These are phyloP conservation scores for Fusarium ambrosium DNA, from an alignment of 2,329 filamentous ascomycete species.

Conservation along the genomic window DNA sequence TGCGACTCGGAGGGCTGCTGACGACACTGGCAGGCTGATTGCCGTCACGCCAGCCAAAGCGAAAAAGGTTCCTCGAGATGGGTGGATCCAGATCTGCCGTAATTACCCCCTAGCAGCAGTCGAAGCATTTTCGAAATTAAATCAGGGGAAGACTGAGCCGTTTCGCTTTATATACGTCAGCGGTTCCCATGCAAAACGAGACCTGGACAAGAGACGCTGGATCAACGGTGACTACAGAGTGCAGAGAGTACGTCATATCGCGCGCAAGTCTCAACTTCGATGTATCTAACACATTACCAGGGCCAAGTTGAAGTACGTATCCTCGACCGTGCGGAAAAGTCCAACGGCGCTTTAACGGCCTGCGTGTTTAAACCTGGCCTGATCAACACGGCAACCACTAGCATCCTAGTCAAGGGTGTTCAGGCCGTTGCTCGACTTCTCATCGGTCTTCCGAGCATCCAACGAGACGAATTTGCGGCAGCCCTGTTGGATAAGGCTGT, in stretches of 20 bases:
- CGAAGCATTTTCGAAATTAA: conserved; percentile 52
- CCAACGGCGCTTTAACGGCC: conserved; percentile 54
- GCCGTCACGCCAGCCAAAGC: conserved; percentile 57
- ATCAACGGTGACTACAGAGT: conserved; percentile 57
- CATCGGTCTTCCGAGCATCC: conserved; percentile 52
- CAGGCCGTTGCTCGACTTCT: conserved; percentile 24
- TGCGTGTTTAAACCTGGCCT: conserved; percentile 59
- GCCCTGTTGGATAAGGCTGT: conserved; percentile 60
- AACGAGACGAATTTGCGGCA: conserved; percentile 55
- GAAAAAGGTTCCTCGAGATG: conserved; percentile 49
- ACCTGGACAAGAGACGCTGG: conserved; percentile 58
- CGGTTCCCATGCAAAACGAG: conserved; percentile 58
- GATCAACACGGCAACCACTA: conserved; percentile 47
- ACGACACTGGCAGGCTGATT: conserved; percentile 45
- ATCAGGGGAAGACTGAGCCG: conserved; percentile 45
- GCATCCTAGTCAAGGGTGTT: conserved; percentile 8
- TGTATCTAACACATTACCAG: conserved; percentile 46
- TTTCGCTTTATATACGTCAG: conserved; percentile 66
- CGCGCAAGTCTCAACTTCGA: fast-evolving
- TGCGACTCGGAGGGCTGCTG: neutral
- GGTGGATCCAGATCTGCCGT: conserved; percentile 57
- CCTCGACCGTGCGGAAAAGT: conserved; percentile 56
- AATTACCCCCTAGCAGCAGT: conserved; percentile 51
- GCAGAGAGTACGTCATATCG: conserved; percentile 59
- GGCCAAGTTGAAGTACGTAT: conserved; percentile 61